Evolutionary conservation across 805 yeast species (phyloP).

Genomic region (Saccharomycopsis microspora): DNA sequence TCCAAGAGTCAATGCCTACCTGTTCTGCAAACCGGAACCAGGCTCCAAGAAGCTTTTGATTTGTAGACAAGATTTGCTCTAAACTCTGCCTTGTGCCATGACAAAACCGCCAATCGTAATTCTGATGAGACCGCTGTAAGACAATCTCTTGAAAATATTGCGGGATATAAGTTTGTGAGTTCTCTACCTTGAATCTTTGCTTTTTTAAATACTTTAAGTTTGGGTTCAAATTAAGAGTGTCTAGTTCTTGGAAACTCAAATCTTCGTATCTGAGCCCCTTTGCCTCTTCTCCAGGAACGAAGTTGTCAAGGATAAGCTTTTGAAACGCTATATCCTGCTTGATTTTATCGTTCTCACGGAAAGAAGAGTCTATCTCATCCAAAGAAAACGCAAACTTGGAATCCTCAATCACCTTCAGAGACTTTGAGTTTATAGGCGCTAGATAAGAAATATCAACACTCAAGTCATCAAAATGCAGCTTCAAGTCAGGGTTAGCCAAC

Average conservation of each 20-base stretch:
- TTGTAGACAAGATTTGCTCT: background rate
- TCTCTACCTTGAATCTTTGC: background rate
- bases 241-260: background rate
- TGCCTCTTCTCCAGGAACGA: background rate
- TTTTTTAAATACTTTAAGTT: background rate
- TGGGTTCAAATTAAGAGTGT: background rate
- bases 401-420: background rate
- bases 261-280: background rate
- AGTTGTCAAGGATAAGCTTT: too few species aligned
- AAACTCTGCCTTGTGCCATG: background rate
- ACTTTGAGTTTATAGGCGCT: background rate
- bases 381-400: background rate
- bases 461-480: background rate
- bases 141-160: constrained; percentile 1
- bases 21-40: background rate
- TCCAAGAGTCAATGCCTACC: constrained; percentile 1
- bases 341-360: background rate
- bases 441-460: background rate
- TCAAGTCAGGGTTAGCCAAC: background rate
- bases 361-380: background rate
- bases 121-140: background rate
- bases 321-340: background rate
- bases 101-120: constrained; percentile 4
- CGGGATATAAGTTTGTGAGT: background rate
- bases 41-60: background rate